Conservation (phyloP, 2,329 filamentous ascomycete species). For the Alternaria sp. region DNA sequence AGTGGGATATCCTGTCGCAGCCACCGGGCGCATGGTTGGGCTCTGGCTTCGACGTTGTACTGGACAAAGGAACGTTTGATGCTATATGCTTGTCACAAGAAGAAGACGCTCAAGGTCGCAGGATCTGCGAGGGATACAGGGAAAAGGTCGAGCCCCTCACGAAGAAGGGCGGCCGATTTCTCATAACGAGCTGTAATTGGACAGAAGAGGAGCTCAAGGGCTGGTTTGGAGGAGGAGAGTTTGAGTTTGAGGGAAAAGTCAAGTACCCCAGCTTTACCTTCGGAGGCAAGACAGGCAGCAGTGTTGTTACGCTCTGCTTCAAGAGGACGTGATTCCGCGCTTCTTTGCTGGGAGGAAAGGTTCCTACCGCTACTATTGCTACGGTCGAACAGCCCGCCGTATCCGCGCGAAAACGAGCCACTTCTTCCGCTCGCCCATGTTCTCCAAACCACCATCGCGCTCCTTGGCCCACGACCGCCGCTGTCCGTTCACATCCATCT, state of each 20-base stretch:
- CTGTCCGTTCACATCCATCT: constrained; percentile 71
- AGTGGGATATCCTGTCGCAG: constrained; percentile 61
- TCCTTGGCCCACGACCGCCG: constrained; percentile 67
- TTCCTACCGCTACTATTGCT: background rate
- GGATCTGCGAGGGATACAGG: constrained; percentile 79
- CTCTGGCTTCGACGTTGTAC: constrained; percentile 81
- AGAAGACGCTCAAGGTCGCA: constrained; percentile 59
- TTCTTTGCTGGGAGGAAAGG: background rate
- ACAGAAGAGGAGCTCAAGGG: constrained; percentile 82
- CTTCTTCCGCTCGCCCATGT: constrained; percentile 69
- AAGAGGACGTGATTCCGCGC: constrained; percentile 54
- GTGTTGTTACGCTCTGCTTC: constrained; percentile 88
- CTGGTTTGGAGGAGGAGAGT: constrained; percentile 73
- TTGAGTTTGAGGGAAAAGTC: constrained; percentile 72
- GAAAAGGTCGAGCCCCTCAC: constrained; percentile 73
- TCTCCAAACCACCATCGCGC: constrained; percentile 67
- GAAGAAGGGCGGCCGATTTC: constrained; percentile 73
- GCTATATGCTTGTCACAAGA: constrained; percentile 81
- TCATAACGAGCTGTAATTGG: constrained; percentile 98
- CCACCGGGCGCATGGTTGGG: constrained; percentile 63
- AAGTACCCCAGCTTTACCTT: constrained; percentile 89
- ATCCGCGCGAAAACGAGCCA: constrained; percentile 70
- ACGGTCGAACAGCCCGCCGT: constrained; percentile 23
- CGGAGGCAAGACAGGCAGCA: constrained; percentile 86
- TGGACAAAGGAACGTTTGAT: constrained; percentile 99